Conservation (phyloP, 192 early-diverging fungal genomes). For the Coemansia sp. region DNA sequence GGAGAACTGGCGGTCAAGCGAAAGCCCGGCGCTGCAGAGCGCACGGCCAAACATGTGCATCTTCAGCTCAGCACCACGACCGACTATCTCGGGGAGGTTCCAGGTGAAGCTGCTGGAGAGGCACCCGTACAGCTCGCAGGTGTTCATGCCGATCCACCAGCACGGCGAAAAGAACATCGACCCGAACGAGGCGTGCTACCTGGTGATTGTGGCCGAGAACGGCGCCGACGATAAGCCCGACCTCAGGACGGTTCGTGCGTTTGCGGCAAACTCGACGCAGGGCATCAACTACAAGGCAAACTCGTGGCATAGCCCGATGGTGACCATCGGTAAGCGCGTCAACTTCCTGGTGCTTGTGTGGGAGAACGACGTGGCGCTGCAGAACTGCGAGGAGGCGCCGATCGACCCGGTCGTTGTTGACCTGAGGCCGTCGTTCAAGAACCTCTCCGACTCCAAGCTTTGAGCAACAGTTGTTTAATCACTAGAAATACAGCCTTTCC, state of each 20-base stretch:
- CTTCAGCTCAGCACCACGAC: conserved; percentile 56
- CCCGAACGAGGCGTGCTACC: conserved; percentile 56
- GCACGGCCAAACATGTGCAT: conserved; percentile 71
- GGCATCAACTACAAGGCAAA: conserved; percentile 81
- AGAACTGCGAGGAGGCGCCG: conserved; percentile 72
- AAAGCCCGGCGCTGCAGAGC: conserved; percentile 24
- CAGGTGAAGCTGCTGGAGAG: conserved; percentile 75
- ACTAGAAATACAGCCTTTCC: no score
- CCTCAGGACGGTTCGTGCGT: conserved; percentile 69
- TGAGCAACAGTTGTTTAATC: conserved; percentile 1
- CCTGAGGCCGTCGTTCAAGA: conserved; percentile 45
- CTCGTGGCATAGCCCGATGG: conserved; percentile 92
- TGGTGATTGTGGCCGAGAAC: conserved; percentile 82
- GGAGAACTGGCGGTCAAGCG: conserved; percentile 51
- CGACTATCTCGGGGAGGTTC: conserved; percentile 33
- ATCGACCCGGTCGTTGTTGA: conserved; percentile 38
- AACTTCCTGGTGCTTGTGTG: conserved; percentile 76
- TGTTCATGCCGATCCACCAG: conserved; percentile 77
- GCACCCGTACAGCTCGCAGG: conserved; percentile 80
- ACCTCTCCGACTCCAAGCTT: conserved; percentile 31
- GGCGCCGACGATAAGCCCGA: conserved; percentile 71
- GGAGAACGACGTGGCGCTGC: conserved; percentile 70
- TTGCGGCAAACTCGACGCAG: conserved; percentile 68
- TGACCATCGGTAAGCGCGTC: conserved; percentile 62
- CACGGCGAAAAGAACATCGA: conserved; percentile 17